These are phyloP conservation scores for Seiridium cupressi DNA, from an alignment of 2,329 filamentous ascomycete species.

Conservation along the genomic window DNA sequence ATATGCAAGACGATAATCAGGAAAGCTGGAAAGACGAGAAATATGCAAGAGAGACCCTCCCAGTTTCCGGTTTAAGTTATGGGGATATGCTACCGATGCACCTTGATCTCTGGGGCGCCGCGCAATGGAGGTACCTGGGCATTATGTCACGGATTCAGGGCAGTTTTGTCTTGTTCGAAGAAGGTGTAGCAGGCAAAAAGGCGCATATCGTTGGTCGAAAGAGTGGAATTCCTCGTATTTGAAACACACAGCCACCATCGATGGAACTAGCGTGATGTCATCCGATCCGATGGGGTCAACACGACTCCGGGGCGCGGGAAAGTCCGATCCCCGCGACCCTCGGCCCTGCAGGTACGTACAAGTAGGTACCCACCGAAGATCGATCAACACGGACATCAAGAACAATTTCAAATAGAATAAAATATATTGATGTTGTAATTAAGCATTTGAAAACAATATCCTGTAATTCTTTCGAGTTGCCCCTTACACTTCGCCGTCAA, in stretches of 20 bases:
- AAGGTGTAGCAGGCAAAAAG: background rate
- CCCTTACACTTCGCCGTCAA: too few species aligned
- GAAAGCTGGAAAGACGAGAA: background rate
- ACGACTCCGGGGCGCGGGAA: too few species aligned
- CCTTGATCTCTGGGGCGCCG: too few species aligned
- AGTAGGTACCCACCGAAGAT: too few species aligned
- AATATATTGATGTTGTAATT: too few species aligned
- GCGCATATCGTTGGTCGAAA: constrained; percentile 1
- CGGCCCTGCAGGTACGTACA: too few species aligned
- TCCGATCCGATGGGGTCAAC: background rate
- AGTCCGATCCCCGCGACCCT: too few species aligned
- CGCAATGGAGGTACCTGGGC: background rate
- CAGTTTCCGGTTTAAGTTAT: background rate
- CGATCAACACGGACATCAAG: too few species aligned
- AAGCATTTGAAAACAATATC: too few species aligned
- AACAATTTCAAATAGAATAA: too few species aligned
- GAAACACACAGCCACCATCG: constrained; percentile 9
- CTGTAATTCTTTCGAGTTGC: too few species aligned
- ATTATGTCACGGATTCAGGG: background rate
- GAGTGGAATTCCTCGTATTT: constrained; percentile 9
- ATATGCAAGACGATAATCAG: background rate
- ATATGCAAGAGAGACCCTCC: background rate
- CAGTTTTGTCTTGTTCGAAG: background rate
- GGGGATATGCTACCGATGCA: background rate
- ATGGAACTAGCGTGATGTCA: background rate